Percentiles rank a stretch among this genome's conserved stretches.
phyloP scores from a whole-genome alignment of 805 yeast species.

The Candida pini region DNA sequence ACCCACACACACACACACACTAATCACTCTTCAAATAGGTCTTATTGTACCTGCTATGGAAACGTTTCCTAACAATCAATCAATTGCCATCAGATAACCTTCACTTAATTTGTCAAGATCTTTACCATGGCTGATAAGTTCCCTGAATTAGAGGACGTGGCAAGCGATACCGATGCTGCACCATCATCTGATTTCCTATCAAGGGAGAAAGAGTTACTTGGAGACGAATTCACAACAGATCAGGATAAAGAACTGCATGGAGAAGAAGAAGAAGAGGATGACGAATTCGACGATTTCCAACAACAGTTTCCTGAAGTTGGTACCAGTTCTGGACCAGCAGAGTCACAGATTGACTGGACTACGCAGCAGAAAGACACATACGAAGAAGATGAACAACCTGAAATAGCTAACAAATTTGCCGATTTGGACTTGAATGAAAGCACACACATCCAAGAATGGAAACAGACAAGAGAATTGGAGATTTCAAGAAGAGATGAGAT shows the following conservation, averaged over 20 bases:
- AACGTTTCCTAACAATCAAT: too few species aligned
- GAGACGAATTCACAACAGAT: slow-evolving; percentile 67
- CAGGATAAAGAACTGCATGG: slow-evolving; percentile 46
- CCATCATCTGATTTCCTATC: slow-evolving; percentile 52
- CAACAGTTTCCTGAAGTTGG: slow-evolving; percentile 60
- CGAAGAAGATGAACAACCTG: slow-evolving; percentile 11
- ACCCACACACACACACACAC: too few species aligned
- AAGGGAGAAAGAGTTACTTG: slow-evolving; percentile 63
- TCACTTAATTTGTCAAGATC: too few species aligned
- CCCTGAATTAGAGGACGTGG: slow-evolving; percentile 57
- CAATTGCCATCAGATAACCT: too few species aligned
- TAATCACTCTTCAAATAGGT: too few species aligned
- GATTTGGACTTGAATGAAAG: slow-evolving; percentile 42
- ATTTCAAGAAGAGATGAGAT: slow-evolving; percentile 73
- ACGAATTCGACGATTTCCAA: slow-evolving; percentile 43
- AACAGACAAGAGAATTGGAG: slow-evolving; percentile 71
- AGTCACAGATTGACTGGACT: slow-evolving; percentile 9
- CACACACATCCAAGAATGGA: slow-evolving; percentile 70
- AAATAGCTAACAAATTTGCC: slow-evolving; percentile 37
- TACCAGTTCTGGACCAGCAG: slow-evolving; percentile 17
- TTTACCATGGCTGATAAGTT: slow-evolving; percentile 70
- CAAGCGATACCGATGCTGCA: slow-evolving; percentile 25
- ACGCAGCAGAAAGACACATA: slow-evolving; percentile 1
- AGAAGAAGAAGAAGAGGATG: slow-evolving; percentile 38
- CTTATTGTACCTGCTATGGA: too few species aligned